Conservation (phyloP, 768 basidiomycete genomes). For the Rhizopogon vinicolor region DNA sequence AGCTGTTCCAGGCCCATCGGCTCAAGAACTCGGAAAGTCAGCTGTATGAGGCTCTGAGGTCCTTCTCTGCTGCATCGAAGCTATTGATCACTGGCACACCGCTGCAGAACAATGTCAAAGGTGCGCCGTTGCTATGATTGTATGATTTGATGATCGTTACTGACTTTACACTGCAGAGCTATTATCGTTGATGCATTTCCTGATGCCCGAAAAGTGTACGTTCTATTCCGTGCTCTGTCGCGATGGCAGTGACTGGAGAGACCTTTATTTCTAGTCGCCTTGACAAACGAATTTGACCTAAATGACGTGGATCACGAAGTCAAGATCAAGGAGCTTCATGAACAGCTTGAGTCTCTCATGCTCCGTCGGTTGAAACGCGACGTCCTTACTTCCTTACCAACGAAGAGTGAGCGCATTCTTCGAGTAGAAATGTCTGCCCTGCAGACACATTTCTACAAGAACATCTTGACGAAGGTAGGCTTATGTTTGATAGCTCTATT, state of each 20-base stretch:
- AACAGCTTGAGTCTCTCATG: conserved; percentile 92
- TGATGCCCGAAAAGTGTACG: conserved; percentile 97
- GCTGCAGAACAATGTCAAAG: conserved; percentile 98
- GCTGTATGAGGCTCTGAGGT: conserved; percentile 87
- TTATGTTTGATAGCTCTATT: not conserved
- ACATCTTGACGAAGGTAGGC: conserved; percentile 85
- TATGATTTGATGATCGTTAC: conserved; percentile 1
- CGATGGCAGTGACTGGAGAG: conserved; percentile 5
- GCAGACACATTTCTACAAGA: conserved; percentile 98
- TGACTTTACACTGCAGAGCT: conserved; percentile 54
- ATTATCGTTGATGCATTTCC: conserved; percentile 96
- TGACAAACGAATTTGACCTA: conserved; percentile 94
- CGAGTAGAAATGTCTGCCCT: conserved; percentile 96
- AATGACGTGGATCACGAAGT: conserved; percentile 88
- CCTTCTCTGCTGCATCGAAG: conserved; percentile 88
- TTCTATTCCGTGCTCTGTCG: not conserved
- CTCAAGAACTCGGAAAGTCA: conserved; percentile 98
- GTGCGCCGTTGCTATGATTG: conserved; percentile 35
- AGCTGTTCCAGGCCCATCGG: conserved; percentile 72
- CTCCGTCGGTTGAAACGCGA: conserved; percentile 91
- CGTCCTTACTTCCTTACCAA: conserved; percentile 92
- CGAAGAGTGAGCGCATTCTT: conserved; percentile 96
- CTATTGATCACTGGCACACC: conserved; percentile 98
- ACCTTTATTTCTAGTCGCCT: conserved; percentile 52
- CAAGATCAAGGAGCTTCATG: conserved; percentile 95